Conservation (phyloP, 768 basidiomycete species). For the Daedalea quercina region DNA sequence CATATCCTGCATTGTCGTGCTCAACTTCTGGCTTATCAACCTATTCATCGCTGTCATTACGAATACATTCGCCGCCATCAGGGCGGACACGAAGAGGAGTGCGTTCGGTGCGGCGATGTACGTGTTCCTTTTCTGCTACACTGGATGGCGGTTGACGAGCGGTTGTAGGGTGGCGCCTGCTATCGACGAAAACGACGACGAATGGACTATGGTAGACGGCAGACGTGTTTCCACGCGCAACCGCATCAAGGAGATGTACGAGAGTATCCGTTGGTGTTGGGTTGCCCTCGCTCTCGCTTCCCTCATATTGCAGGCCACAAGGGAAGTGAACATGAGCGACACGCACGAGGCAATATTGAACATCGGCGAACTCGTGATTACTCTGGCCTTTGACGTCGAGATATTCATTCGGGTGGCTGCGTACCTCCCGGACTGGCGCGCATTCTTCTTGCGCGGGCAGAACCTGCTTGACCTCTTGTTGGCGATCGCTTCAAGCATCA, state of each 20-base stretch:
- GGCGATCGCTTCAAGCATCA: slow-evolving; percentile 67
- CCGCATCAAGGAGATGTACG: slow-evolving; percentile 46
- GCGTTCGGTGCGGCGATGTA: slow-evolving; percentile 84
- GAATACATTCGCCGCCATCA: slow-evolving; percentile 84
- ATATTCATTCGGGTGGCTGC: slow-evolving; percentile 70
- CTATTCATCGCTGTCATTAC: slow-evolving; percentile 95
- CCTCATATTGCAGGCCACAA: slow-evolving; percentile 66
- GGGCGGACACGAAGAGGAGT: slow-evolving; percentile 79
- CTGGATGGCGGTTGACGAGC: too few species aligned
- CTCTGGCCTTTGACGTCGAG: slow-evolving; percentile 83
- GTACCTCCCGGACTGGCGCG: slow-evolving; percentile 76
- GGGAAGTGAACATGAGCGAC: slow-evolving; percentile 41
- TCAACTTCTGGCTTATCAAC: slow-evolving; percentile 94
- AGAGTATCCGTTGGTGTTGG: slow-evolving; percentile 65
- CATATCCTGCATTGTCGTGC: slow-evolving; percentile 72
- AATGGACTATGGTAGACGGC: slow-evolving; percentile 45
- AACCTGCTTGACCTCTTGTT: slow-evolving; percentile 77
- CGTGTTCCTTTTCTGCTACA: slow-evolving; percentile 27
- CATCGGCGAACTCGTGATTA: slow-evolving; percentile 68
- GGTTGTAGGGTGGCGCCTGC: slow-evolving; percentile 15
- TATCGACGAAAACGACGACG: slow-evolving; percentile 57
- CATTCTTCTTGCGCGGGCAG: slow-evolving; percentile 50
- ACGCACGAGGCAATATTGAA: slow-evolving; percentile 46
- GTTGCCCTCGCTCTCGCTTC: slow-evolving; percentile 67
- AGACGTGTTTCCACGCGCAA: slow-evolving; percentile 39